Evolutionary conservation across 768 basidiomycete species (phyloP), one percentile per base, ranked within the genome.

Genomic region (Xerocomus spinulosus): DNA sequence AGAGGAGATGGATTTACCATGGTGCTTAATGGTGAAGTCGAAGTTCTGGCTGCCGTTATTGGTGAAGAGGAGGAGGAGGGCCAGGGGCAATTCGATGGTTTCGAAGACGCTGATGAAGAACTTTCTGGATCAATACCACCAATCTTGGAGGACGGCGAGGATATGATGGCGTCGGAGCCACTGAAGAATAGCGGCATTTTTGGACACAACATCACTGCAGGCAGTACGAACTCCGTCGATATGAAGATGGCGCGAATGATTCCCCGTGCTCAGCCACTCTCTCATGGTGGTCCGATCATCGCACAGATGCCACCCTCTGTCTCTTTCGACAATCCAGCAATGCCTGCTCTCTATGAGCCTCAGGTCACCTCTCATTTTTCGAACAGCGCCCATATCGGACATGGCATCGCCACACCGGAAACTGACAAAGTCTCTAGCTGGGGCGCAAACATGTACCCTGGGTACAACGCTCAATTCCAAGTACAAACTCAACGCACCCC

Each of bases 1-100:
- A 76, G 87, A 51, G 77, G 82, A 24, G 83, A 88, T 26, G 85
- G 77, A 28, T 88, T 91, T 65, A 68, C 74, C 30, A 81, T 85
- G 77, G 76, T 88, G 36, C 71, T 87, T 14, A 72, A 68, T 32
- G 86, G 82, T 38, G 86, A 89, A 61, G 71, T 87, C 51, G 87
- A 89, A 58, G 74, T 87, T 42, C 69, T 85, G 43, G 68, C 68
- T 17, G 59, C 72, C 4, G 76, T 70, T 24, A 70, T 78, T 32
- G 81, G 78, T 20, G 81, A 80, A 36, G 82, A 77, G 4, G 78
- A 76, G n/a, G 77, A 75, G 1, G 80, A 75, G 17, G 77, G 55
- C 2, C 68, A 68, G 32, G 64, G 63, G 13, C 57, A 65, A 25
- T 70, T 60, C 26, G 70, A 66, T 45, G 61, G 63, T 17, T 72